Conservation (phyloP, 768 basidiomycete genomes). For the Pholiota molesta region DNA sequence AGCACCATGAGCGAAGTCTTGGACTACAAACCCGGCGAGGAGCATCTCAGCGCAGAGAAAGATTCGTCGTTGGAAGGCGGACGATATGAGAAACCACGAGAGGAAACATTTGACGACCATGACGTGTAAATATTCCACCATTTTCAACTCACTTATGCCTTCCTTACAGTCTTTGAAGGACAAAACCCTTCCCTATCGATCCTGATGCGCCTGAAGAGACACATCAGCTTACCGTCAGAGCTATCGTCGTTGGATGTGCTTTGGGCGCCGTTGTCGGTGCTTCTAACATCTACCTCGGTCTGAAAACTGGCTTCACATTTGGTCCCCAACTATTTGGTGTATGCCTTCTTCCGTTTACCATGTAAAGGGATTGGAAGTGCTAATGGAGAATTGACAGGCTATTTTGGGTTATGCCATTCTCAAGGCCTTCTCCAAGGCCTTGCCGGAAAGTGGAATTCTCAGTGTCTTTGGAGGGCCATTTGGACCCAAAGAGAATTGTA, state of each 20-base stretch:
- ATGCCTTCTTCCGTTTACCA: constrained; percentile 21
- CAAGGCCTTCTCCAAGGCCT: constrained; percentile 52
- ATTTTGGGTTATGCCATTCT: constrained; percentile 66
- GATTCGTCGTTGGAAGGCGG: constrained; percentile 17
- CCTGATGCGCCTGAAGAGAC: constrained; percentile 49
- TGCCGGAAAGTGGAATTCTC: constrained; percentile 49
- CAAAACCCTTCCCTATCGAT: constrained; percentile 57
- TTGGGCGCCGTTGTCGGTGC: constrained; percentile 61
- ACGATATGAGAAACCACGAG: not conserved
- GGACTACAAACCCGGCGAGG: constrained; percentile 13
- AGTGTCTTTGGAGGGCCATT: constrained; percentile 58
- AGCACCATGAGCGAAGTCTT: constrained; percentile 17
- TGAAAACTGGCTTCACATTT: constrained; percentile 72
- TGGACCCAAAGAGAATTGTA: constrained; percentile 70
- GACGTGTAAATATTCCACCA: constrained; percentile 36
- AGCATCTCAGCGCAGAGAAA: constrained; percentile 30
- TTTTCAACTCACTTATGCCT: not conserved
- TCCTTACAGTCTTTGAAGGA: constrained; percentile 22
- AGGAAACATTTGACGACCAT: constrained; percentile 35
- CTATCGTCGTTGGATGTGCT: constrained; percentile 50
- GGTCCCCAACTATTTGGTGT: constrained; percentile 65
- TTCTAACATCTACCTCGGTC: constrained; percentile 67
- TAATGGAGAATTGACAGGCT: constrained; percentile 30
- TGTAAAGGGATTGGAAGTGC: not conserved
- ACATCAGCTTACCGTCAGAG: constrained; percentile 55